Percentiles rank a stretch among this genome's conserved stretches.
phyloP scores from a whole-genome alignment of 345 rosid species.

The Syzygium aqueum region DNA sequence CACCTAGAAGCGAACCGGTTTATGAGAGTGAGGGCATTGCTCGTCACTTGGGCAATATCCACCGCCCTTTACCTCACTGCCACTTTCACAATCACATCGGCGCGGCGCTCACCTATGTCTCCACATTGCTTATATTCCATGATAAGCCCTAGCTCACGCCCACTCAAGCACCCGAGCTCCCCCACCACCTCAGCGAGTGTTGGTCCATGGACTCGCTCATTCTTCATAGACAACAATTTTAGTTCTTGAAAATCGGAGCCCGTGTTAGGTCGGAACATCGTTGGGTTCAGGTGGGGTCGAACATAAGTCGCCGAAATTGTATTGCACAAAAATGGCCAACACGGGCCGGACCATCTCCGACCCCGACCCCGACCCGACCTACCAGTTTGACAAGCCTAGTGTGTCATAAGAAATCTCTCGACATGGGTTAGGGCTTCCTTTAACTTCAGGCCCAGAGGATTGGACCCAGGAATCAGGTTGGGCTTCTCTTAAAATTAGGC shows the following conservation, averaged over 20 bases:
- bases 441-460: neutral
- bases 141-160: neutral
- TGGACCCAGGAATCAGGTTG: neutral
- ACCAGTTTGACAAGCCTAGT: neutral
- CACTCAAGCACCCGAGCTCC: neutral
- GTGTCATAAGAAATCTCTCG: neutral
- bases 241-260: neutral
- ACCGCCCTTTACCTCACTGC: neutral
- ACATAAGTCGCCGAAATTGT: neutral
- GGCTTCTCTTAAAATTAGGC: neutral
- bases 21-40: neutral
- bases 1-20: neutral
- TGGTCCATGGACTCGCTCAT: neutral
- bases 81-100: neutral
- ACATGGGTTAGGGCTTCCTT: neutral
- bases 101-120: neutral
- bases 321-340: neutral
- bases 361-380: neutral
- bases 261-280: neutral
- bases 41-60: neutral
- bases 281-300: neutral
- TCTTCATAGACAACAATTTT: neutral
- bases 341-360: neutral
- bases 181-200: neutral
- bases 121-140: neutral